A percentile compares a stretch with the other conserved stretches of the same genome.
These are phyloP conservation scores for Vitellaria paradoxa DNA, from an alignment of 179 eudicot species.

Conservation along the genomic window DNA sequence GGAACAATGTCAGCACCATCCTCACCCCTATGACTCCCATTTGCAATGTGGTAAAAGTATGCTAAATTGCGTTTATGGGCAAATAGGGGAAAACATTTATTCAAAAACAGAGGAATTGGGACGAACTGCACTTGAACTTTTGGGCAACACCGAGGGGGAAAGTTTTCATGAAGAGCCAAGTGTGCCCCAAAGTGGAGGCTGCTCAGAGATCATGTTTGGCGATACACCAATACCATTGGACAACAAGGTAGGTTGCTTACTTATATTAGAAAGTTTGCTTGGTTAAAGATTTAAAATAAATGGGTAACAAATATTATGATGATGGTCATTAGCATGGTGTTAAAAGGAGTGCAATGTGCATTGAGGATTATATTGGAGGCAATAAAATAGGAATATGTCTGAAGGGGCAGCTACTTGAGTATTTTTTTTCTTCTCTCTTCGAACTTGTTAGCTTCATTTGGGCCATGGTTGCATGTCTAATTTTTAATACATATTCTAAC, in stretches of 20 bases:
- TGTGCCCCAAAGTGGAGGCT: conserved; percentile 21
- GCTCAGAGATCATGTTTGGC: conserved; percentile 18
- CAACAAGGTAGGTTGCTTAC: conserved; percentile 27
- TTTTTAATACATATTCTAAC: not conserved
- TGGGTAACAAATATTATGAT: not conserved
- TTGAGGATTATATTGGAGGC: too few species aligned
- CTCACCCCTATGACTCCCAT: conserved; percentile 19
- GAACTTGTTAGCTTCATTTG: not conserved
- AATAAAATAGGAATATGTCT: not conserved
- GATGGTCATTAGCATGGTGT: not conserved
- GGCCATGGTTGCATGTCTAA: not conserved
- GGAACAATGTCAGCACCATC: conserved; percentile 28
- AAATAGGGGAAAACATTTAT: conserved; percentile 1
- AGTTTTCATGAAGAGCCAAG: conserved; percentile 14
- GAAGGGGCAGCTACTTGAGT: not conserved
- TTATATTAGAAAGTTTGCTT: not conserved
- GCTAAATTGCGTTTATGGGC: conserved; percentile 18
- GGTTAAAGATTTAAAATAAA: not conserved
- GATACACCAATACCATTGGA: conserved; percentile 14
- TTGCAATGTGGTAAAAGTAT: conserved; percentile 24
- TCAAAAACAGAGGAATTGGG: conserved; percentile 10
- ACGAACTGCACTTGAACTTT: not conserved
- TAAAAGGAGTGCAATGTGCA: too few species aligned
- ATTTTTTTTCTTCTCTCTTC: not conserved
- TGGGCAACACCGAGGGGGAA: not conserved